Conservation (phyloP, 495 filamentous ascomycete genomes). For the Podospora appendiculata region DNA sequence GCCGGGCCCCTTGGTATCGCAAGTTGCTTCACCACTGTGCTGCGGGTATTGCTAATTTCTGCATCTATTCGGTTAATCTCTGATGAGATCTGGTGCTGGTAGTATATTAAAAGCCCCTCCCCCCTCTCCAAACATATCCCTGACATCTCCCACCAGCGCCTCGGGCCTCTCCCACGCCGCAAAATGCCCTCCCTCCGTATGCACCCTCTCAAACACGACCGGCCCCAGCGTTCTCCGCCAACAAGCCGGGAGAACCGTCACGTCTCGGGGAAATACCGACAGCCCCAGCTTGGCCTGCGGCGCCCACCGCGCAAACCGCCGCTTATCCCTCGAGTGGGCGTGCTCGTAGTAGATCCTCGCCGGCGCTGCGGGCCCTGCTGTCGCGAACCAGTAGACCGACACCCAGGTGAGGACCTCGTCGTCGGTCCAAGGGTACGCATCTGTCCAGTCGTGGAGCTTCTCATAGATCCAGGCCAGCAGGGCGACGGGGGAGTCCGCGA, state of each 20-base stretch:
- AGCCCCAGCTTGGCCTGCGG: conserved; percentile 45
- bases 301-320: not conserved
- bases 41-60: too few species aligned
- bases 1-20: too few species aligned
- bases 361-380: conserved; percentile 48
- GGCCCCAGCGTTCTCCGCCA: conserved; percentile 45
- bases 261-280: conserved; percentile 44
- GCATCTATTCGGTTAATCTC: too few species aligned
- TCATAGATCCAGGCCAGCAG: conserved; percentile 62
- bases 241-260: conserved; percentile 37
- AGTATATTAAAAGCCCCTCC: conserved; percentile 9
- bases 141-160: conserved; percentile 46
- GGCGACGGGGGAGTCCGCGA: conserved; percentile 54
- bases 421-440: conserved; percentile 58
- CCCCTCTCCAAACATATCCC: conserved; percentile 43
- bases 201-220: conserved; percentile 45
- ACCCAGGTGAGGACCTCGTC: conserved; percentile 63
- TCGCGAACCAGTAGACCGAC: conserved; percentile 53
- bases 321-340: not conserved
- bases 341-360: conserved; percentile 50
- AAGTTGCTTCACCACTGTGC: too few species aligned
- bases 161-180: conserved; percentile 52
- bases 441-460: conserved; percentile 63
- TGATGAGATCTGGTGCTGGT: too few species aligned
- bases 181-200: conserved; percentile 56